Percentiles rank a stretch among this genome's conserved stretches.
Evolutionary conservation across 2,329 filamentous ascomycete species (phyloP).

Genomic region (Cladophialophora immunda): DNA sequence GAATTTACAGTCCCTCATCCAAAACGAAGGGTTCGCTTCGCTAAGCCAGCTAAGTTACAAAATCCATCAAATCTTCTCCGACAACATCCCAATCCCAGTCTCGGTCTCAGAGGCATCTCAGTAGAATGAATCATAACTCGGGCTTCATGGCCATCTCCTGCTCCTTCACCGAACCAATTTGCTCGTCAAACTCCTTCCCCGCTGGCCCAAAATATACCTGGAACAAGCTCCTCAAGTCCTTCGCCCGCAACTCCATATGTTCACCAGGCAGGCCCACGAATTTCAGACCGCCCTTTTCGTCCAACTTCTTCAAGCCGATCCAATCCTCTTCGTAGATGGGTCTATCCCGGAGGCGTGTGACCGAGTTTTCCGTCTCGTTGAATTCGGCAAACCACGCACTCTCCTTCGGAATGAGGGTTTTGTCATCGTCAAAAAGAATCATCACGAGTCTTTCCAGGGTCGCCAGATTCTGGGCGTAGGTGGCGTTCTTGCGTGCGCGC

Average conservation of each 20-base stretch:
- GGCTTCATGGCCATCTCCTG: conserved; percentile 13
- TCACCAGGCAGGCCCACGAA: conserved; percentile 77
- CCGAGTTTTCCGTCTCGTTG: conserved; percentile 69
- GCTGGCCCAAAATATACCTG: conserved; percentile 55
- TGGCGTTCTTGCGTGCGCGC: conserved; percentile 73
- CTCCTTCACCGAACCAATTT: neutral
- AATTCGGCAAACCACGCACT: conserved; percentile 90
- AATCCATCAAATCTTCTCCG: neutral
- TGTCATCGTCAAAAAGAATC: conserved; percentile 89
- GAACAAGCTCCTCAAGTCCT: conserved; percentile 73
- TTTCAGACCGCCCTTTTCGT: conserved; percentile 78
- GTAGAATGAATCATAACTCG: conserved; percentile 20
- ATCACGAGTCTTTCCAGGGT: conserved; percentile 81
- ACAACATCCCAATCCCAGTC: neutral
- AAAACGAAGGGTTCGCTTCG: neutral
- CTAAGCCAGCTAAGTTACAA: neutral
- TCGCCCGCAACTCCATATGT: conserved; percentile 81
- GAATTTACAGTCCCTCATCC: neutral
- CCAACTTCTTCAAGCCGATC: conserved; percentile 82
- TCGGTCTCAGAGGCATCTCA: neutral
- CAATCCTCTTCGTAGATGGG: conserved; percentile 88
- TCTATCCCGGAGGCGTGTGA: conserved; percentile 73
- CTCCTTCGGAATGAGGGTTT: conserved; percentile 87
- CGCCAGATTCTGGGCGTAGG: conserved; percentile 76
- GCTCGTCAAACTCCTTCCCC: conserved; percentile 27